A percentile compares a stretch with the other conserved stretches of the same genome.
These are phyloP conservation scores for Yamadazyma trypodendri DNA, from an alignment of 1,139 yeast species.

Conservation along the genomic window DNA sequence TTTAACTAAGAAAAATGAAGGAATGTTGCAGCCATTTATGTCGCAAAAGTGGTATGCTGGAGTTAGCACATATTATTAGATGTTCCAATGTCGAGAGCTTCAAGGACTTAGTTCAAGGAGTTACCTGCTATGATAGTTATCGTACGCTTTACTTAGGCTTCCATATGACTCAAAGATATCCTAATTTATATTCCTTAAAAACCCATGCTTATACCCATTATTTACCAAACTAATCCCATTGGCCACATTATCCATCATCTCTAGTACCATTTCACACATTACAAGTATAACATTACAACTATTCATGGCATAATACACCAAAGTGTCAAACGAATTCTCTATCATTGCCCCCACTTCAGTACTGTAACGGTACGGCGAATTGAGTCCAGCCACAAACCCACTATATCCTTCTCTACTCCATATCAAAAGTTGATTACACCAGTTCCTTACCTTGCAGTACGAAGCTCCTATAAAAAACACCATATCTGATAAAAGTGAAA, in stretches of 20 bases:
- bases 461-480: neutral
- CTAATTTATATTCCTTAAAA: constrained; percentile 31
- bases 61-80: no score
- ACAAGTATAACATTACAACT: constrained; percentile 24
- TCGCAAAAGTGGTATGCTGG: neutral
- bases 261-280: constrained; percentile 24
- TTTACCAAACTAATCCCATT: constrained; percentile 25
- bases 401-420: constrained; percentile 1
- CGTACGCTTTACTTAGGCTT: no score
- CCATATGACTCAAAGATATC: no score
- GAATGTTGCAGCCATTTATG: neutral
- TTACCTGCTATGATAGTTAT: no score
- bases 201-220: constrained; percentile 27
- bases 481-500: neutral
- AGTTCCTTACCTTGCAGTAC: neutral
- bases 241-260: constrained; percentile 20
- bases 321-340: constrained; percentile 21
- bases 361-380: neutral
- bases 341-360: neutral
- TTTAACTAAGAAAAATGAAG: neutral
- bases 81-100: no score
- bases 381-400: neutral
- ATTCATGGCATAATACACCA: constrained; percentile 29
- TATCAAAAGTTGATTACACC: neutral
- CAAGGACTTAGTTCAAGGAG: no score